Base-by-base conservation (phyloP, 2,329 filamentous ascomycete genomes). In the Clonostachys byssicola region DNA sequence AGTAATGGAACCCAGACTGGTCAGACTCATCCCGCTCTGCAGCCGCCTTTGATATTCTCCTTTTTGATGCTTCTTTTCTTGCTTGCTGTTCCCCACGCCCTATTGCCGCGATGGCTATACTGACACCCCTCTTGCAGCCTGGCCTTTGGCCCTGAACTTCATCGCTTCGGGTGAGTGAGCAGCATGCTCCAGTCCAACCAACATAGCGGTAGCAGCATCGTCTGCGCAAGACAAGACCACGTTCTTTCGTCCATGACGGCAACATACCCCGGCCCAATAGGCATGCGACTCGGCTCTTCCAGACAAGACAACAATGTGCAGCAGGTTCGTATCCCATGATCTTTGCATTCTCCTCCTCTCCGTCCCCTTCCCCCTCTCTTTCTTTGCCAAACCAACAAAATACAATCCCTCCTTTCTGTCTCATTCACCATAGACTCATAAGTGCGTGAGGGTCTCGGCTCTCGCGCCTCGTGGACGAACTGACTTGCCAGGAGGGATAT, bases 81-180 rank as follows among this genome's bases (percentile, higher is more conserved):
- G 23, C 23, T 30, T 30, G 23, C 23, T 8, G 23, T 30, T 6
- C 23, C 23, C 23, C 10, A 8, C 23, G 8, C 23, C 23, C 9
- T 30, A 10, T 30, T 30, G 23, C 23, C 23, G 23, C 23, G 8
- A 30, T 30, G 23, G n/a, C 46, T 12, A 10, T 23, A 10, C 20
- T 16, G 12, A 17, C 20, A 35, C 40, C 17, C 6, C 61, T 50
- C 44, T 12, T 46, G 52, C 59, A 94, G 89, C 86, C 55, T 72
- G 90, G 54, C 89, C 89, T 57, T 73, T 94, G 68, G 88, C 89
- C 66, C 77, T 94, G 63, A 94, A 94, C 73, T 94, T 94, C 74
- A 88, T 94, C 73, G 89, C 89, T 67, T 89, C 88, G 74, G 88
- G 89, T 94, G 83, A 92, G 89, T 92, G 70, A 67, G 67, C 64